Evolutionary conservation across 345 rosid species (phyloP).

Genomic region (Citrus medica): DNA sequence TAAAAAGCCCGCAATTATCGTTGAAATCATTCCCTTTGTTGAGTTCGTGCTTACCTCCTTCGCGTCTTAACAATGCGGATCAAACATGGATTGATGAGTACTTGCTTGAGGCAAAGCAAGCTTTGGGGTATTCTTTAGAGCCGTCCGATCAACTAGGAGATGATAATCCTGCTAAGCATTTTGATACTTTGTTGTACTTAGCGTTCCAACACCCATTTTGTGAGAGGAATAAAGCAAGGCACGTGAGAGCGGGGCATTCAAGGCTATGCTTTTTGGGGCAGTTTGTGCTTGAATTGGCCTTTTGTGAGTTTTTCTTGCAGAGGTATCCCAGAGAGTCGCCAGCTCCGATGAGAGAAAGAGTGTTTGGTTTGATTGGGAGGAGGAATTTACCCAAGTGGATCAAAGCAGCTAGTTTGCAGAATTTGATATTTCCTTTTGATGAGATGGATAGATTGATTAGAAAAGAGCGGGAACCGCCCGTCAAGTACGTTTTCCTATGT

Average conservation of each 20-base stretch:
- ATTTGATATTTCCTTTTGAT: conserved; percentile 90
- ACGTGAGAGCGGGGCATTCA: conserved; percentile 80
- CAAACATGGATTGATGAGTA: conserved; percentile 89
- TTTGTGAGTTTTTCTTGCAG: conserved; percentile 81
- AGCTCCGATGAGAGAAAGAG: conserved; percentile 91
- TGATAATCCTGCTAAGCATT: conserved; percentile 94
- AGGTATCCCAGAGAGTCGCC: conserved; percentile 92
- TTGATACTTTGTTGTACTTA: conserved; percentile 73
- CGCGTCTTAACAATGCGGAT: conserved; percentile 84
- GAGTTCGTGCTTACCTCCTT: conserved; percentile 82
- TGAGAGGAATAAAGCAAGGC: conserved; percentile 79
- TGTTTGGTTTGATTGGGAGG: conserved; percentile 89
- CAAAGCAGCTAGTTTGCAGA: conserved; percentile 83
- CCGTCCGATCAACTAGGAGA: conserved; percentile 58
- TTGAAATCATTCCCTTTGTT: conserved; percentile 79
- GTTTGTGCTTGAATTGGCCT: conserved; percentile 83
- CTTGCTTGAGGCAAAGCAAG: conserved; percentile 88
- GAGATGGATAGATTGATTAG: conserved; percentile 69
- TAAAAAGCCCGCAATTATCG: conserved; percentile 86
- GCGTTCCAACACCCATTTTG: conserved; percentile 93
- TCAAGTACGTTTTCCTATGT: conserved; percentile 61
- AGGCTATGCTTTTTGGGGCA: conserved; percentile 85
- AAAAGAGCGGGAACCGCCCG: conserved; percentile 81
- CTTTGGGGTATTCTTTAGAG: conserved; percentile 81
- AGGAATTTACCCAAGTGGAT: conserved; percentile 83